Base-by-base conservation (phyloP, 352 stramenopile species). In the Phytopythium mirpurense region DNA sequence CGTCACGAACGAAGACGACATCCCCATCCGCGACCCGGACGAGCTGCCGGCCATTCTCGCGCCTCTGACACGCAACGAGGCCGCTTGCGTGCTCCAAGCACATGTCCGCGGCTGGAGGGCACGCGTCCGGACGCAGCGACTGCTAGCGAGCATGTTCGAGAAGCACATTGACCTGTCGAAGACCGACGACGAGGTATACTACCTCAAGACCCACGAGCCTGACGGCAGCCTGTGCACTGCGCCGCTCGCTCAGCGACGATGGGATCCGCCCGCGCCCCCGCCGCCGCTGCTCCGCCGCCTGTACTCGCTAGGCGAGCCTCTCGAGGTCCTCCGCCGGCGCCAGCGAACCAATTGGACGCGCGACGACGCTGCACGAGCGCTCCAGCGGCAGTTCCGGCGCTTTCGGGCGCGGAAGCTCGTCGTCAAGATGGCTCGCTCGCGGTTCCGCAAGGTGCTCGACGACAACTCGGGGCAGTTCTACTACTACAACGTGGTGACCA, bases 401-500 rank as follows among this genome's bases (percentile, higher is more conserved):
- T 67, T 70, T 43, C 63, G 62, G 50, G 72, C 67, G 18, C 62
- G 73, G 0, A 56, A 84, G 12, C 66, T 68, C 18, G 56, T 83
- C 32, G 53, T 63, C 21, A 55, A 59, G 18, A 68, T 78, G 37
- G 54, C 88, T 16, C 67, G 70, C 6, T 74, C 74, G 19, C 72
- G 74, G 29, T 79, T 82, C 38, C 80, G 75, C 27, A 80, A 73
- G 55, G 63, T 90, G 21, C 69, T 76, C 23, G 83, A 93, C 45
- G 63, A 76, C 5, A 55, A 41, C 19, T 71, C 72, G 11, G 68
- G 72, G 0, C 53, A 76, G 35, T 73, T 62, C 43, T 93, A 82
- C 57, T 93, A 87, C 65, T 88, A 88, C 66, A 86, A 93, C 50
- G 67, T 60, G 11, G 64, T 79, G 42, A 91, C 80, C 8, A 81